phyloP scores from a whole-genome alignment of 2,329 filamentous ascomycete species.

The Diaporthe eres region DNA sequence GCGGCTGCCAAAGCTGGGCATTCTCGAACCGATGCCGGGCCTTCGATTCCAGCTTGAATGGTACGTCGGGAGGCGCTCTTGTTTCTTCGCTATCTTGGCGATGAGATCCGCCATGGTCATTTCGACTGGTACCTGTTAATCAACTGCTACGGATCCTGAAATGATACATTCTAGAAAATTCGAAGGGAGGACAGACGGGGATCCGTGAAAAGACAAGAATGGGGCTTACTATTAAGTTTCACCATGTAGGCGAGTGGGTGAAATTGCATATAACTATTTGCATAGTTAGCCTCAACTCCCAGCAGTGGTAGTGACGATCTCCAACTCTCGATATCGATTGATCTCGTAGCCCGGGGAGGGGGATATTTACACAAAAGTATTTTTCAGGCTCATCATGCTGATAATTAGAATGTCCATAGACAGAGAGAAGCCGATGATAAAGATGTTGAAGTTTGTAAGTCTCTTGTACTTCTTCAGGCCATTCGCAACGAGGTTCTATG shows the following conservation, averaged over 20 bases:
- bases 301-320: neutral
- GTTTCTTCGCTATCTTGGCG: slow-evolving; percentile 46
- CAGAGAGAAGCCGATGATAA: slow-evolving; percentile 60
- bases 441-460: slow-evolving; percentile 60
- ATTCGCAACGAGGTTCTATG: slow-evolving; percentile 14
- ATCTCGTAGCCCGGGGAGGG: neutral
- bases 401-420: slow-evolving; percentile 60
- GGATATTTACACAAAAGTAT: slow-evolving; percentile 54
- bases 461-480: slow-evolving; percentile 60
- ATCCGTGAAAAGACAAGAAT: neutral
- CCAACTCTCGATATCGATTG: neutral
- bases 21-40: neutral
- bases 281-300: neutral
- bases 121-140: slow-evolving; percentile 49
- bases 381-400: slow-evolving; percentile 59
- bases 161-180: neutral
- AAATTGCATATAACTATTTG: slow-evolving; percentile 57
- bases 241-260: slow-evolving; percentile 61
- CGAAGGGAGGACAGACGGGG: neutral
- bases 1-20: slow-evolving; percentile 16
- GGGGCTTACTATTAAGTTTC: slow-evolving; percentile 50
- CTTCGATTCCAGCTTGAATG: neutral
- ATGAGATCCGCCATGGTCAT: slow-evolving; percentile 64
- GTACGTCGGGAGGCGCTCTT: slow-evolving; percentile 19
- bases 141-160: neutral